Percentiles rank a stretch among this genome's conserved stretches.
These are phyloP conservation scores for Tetrapisispora namnaoensis DNA, from an alignment of 805 yeast genomes.

Conservation along the genomic window DNA sequence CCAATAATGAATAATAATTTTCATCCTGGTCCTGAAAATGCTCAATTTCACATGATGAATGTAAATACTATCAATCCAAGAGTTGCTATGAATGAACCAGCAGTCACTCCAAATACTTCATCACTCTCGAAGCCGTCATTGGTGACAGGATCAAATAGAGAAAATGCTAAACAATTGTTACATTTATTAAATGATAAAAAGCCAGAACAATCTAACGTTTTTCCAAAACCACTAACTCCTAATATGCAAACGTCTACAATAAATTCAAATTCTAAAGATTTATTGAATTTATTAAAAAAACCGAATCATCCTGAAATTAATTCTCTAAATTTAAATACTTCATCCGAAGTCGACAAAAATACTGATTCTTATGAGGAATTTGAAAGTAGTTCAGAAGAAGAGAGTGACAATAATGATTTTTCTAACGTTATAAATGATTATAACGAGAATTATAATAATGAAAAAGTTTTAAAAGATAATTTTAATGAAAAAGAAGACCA, in stretches of 20 bases:
- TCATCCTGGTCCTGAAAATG: constrained; percentile 4
- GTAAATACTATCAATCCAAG: not conserved
- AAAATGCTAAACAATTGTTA: constrained; percentile 23
- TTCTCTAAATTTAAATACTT: not conserved
- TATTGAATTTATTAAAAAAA: constrained; percentile 9
- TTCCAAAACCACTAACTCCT: not conserved
- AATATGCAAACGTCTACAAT: not conserved
- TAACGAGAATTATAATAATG: not conserved
- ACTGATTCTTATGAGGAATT: constrained; percentile 18
- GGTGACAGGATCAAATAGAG: constrained; percentile 11
- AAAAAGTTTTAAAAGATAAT: not conserved
- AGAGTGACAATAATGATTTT: not conserved
- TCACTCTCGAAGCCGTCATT: constrained; percentile 32
- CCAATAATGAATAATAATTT: not conserved
- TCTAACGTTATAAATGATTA: not conserved
- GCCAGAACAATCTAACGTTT: not conserved
- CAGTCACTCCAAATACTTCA: constrained; percentile 31
- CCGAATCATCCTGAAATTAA: not conserved
- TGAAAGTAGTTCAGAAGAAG: constrained; percentile 19
- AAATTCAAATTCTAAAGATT: constrained; percentile 9
- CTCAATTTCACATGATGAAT: not conserved
- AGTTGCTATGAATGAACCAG: not conserved
- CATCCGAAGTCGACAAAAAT: not conserved
- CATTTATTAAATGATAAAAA: constrained; percentile 31
- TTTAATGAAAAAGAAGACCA: constrained; percentile 3